phyloP scores from a whole-genome alignment of 2,329 filamentous ascomycete species.

The Trichoderma sp. region DNA sequence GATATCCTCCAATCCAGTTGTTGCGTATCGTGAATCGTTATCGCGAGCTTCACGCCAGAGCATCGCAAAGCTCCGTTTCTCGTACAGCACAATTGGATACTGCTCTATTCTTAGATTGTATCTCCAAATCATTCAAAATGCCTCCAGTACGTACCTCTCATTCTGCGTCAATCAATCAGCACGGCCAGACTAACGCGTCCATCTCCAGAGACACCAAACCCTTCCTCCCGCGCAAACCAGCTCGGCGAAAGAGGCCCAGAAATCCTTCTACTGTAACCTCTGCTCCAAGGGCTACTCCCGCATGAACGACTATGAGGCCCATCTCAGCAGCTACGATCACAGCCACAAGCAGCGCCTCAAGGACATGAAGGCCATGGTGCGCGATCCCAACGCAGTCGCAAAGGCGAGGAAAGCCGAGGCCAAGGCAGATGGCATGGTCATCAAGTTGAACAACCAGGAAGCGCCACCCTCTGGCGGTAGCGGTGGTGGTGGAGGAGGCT shows the following conservation, averaged over 20 bases:
- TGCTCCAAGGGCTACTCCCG: constrained; percentile 94
- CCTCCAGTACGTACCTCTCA: constrained; percentile 53
- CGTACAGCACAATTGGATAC: not conserved
- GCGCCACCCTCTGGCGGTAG: constrained; percentile 32
- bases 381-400: constrained; percentile 65
- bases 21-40: not conserved
- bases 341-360: constrained; percentile 88
- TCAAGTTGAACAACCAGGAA: constrained; percentile 55
- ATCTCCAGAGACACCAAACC: constrained; percentile 55
- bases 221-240: constrained; percentile 60
- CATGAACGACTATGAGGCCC: constrained; percentile 94
- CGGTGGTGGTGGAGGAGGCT: constrained; percentile 65
- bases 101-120: not conserved
- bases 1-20: not conserved
- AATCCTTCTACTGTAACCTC: constrained; percentile 80
- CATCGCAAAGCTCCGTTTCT: not conserved
- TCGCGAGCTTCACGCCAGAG: not conserved
- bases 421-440: constrained; percentile 68
- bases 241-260: constrained; percentile 72
- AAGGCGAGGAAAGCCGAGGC: constrained; percentile 70
- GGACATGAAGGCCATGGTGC: constrained; percentile 83
- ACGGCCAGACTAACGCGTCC: constrained; percentile 36
- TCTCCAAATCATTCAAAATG: constrained; percentile 41
- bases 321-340: constrained; percentile 93
- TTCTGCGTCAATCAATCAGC: constrained; percentile 31